These are phyloP conservation scores for Fusarium miscanthi DNA, from an alignment of 2,329 filamentous ascomycete genomes.

Conservation along the genomic window DNA sequence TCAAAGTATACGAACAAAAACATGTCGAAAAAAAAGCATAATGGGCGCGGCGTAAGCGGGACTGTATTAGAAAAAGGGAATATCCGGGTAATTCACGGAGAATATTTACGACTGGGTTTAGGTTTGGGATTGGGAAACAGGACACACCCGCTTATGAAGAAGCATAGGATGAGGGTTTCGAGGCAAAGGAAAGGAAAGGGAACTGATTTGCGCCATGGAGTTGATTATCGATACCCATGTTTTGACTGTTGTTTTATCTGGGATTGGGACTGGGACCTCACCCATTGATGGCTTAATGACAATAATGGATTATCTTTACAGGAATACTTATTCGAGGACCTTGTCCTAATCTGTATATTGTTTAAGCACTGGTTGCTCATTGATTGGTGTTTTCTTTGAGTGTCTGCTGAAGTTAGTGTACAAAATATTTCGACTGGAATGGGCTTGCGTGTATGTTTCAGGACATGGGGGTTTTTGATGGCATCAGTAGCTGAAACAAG, in stretches of 20 bases:
- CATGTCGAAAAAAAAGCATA: conserved; percentile 45
- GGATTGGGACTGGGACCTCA: conserved; percentile 29
- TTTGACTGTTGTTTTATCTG: conserved; percentile 40
- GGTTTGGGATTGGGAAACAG: conserved; percentile 17
- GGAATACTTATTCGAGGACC: conserved; percentile 18
- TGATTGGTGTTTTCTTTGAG: background rate
- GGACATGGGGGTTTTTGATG: background rate
- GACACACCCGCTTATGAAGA: conserved; percentile 20
- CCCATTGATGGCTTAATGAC: conserved; percentile 40
- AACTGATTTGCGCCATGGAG: conserved; percentile 41
- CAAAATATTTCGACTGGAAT: background rate
- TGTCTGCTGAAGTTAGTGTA: background rate
- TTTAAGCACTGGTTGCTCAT: conserved; percentile 5
- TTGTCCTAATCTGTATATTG: conserved; percentile 12
- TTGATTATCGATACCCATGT: conserved; percentile 48
- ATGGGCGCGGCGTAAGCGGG: conserved; percentile 45
- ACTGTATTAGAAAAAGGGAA: conserved; percentile 41
- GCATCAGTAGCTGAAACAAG: background rate
- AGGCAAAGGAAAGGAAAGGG: conserved; percentile 18
- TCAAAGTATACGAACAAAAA: conserved; percentile 29
- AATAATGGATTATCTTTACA: conserved; percentile 39
- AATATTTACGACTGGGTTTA: conserved; percentile 16
- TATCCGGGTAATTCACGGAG: conserved; percentile 16
- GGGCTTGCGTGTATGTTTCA: background rate
- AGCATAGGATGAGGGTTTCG: conserved; percentile 12